Evolutionary conservation across 805 yeast genomes (phyloP).

Genomic region (Zygotorulaspora florentina): DNA sequence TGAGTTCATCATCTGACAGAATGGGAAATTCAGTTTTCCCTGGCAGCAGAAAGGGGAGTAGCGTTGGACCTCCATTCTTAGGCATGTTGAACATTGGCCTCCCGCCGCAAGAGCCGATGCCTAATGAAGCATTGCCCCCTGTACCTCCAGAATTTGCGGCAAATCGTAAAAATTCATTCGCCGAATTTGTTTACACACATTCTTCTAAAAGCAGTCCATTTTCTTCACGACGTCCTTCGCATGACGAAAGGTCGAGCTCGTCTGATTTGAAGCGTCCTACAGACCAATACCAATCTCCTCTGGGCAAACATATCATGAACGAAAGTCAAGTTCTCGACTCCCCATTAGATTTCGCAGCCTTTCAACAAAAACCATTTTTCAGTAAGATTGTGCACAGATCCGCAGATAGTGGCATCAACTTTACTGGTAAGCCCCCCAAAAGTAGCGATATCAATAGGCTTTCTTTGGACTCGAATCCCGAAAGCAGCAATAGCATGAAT

Average conservation of each 20-base stretch:
- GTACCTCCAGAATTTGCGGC: slow-evolving; percentile 15
- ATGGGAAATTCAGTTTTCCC: slow-evolving; percentile 30
- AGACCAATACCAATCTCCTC: slow-evolving; percentile 15
- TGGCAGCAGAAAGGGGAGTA: slow-evolving; percentile 25
- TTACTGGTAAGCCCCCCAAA: slow-evolving; percentile 3
- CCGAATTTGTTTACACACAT: slow-evolving; percentile 8
- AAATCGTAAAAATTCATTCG: slow-evolving; percentile 13
- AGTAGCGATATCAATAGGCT: slow-evolving; percentile 15
- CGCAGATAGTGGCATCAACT: slow-evolving; percentile 5
- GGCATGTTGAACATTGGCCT: slow-evolving; percentile 33
- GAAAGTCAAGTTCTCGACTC: slow-evolving; percentile 7
- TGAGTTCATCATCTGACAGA: slow-evolving; percentile 33
- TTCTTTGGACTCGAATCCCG: slow-evolving; percentile 16
- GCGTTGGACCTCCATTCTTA: slow-evolving; percentile 24
- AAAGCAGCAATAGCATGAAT: slow-evolving; percentile 13
- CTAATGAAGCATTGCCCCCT: slow-evolving; percentile 47
- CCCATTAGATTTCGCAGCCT: slow-evolving; percentile 2
- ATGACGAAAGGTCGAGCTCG: slow-evolving; percentile 13
- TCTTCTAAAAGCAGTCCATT: slow-evolving; percentile 26
- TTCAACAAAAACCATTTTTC: slow-evolving; percentile 9
- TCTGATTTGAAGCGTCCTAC: slow-evolving; percentile 19
- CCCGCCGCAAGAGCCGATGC: slow-evolving; percentile 57
- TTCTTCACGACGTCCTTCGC: slow-evolving; percentile 29
- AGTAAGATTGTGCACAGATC: slow-evolving; percentile 5
- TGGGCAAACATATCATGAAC: slow-evolving; percentile 25